These are phyloP conservation scores for Sugiyamaella floridensis DNA, from an alignment of 805 yeast species.

Conservation along the genomic window DNA sequence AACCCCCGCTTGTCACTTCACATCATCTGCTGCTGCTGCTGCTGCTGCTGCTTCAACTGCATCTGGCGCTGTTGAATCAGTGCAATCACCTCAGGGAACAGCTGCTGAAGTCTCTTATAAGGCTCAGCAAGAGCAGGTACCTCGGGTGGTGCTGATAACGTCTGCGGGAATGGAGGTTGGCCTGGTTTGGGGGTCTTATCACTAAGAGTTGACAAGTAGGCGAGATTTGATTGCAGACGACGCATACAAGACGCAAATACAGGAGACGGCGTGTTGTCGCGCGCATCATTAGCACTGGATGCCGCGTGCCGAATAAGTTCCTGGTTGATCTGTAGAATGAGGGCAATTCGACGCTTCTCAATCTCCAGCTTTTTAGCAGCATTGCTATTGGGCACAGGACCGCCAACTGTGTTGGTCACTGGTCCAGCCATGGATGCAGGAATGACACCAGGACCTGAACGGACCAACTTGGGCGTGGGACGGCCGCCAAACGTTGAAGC, in stretches of 20 bases:
- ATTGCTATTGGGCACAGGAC: conserved; percentile 1
- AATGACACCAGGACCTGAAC: background rate
- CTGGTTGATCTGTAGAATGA: conserved; percentile 28
- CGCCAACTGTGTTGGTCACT: background rate
- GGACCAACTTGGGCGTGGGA: background rate
- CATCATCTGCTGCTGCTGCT: conserved; percentile 16
- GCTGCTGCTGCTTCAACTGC: conserved; percentile 20
- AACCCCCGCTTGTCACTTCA: background rate
- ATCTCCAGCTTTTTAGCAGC: conserved; percentile 16
- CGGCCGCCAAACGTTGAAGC: background rate
- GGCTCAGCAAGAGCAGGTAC: conserved; percentile 27
- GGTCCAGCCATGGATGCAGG: background rate
- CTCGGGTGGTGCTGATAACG: conserved; percentile 27
- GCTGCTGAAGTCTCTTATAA: conserved; percentile 27
- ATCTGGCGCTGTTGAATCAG: conserved; percentile 17
- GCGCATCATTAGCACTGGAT: conserved; percentile 9
- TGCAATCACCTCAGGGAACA: conserved; percentile 25
- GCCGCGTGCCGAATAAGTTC: conserved; percentile 25
- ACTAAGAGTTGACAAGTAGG: conserved; percentile 29
- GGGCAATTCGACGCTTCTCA: conserved; percentile 24
- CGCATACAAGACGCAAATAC: conserved; percentile 25
- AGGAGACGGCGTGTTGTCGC: conserved; percentile 16
- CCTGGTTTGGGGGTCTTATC: conserved; percentile 22
- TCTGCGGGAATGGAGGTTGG: conserved; percentile 25
- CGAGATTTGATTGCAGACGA: conserved; percentile 31